phyloP scores from a whole-genome alignment of 2,329 filamentous ascomycete species.

The Fusarium austroafricanum region DNA sequence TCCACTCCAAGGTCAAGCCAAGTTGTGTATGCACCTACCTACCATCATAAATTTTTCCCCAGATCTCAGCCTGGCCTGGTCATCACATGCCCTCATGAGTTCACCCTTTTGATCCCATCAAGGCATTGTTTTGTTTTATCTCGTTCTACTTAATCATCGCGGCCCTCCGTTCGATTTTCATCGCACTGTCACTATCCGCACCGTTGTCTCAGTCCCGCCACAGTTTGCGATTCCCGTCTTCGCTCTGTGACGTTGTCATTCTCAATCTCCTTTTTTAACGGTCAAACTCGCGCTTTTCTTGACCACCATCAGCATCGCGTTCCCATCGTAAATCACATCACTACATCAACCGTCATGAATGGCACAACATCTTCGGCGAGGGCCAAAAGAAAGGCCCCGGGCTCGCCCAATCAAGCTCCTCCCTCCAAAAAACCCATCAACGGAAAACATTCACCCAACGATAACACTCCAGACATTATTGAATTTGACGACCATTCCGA shows the following conservation, averaged over 20 bases:
- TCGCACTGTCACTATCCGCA: conserved; percentile 45
- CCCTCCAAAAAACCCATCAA: conserved; percentile 56
- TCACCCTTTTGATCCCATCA: conserved; percentile 32
- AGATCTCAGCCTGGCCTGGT: conserved; percentile 33
- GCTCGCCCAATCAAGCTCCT: conserved; percentile 53
- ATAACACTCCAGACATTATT: conserved; percentile 60
- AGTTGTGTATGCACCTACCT: conserved; percentile 20
- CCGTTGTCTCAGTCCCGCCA: conserved; percentile 28
- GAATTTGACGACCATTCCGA: conserved; percentile 57
- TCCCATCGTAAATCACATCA: conserved; percentile 7
- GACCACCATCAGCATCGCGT: conserved; percentile 8
- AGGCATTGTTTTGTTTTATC: conserved; percentile 13
- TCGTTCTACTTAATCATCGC: conserved; percentile 22
- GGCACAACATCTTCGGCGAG: conserved; percentile 55
- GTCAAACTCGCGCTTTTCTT: conserved; percentile 14
- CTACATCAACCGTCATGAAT: conserved; percentile 55
- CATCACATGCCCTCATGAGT: conserved; percentile 51
- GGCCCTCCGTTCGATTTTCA: conserved; percentile 32
- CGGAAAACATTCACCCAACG: conserved; percentile 61
- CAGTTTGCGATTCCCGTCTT: conserved; percentile 36
- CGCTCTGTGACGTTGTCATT: conserved; percentile 27
- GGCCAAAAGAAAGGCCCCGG: conserved; percentile 65
- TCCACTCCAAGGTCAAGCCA: conserved; percentile 25
- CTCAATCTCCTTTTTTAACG: conserved; percentile 24
- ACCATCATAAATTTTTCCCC: conserved; percentile 45